These are phyloP conservation scores for Penicillium nucicola DNA, from an alignment of 495 filamentous ascomycete genomes.

Conservation along the genomic window DNA sequence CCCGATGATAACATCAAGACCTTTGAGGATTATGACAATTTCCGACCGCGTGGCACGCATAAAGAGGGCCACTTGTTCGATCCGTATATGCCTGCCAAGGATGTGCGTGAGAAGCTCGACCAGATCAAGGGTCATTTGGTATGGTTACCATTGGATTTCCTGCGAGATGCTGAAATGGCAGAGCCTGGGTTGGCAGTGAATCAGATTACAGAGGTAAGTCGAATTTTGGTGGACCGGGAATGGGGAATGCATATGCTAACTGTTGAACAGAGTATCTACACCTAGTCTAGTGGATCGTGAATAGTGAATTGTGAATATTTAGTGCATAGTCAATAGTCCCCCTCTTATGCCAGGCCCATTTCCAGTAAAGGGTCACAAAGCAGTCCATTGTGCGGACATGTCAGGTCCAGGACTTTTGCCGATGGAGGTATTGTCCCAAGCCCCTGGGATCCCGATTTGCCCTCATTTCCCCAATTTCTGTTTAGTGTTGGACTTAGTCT, in stretches of 20 bases:
- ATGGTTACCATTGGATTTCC: conserved; percentile 90
- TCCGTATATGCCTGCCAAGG: conserved; percentile 61
- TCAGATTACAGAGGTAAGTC: conserved; percentile 59
- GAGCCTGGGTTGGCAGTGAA: conserved; percentile 81
- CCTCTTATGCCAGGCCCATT: too few species aligned
- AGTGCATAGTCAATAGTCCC: too few species aligned
- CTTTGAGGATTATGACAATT: conserved; percentile 84
- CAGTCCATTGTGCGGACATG: neutral
- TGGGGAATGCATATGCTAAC: neutral
- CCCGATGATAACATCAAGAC: conserved; percentile 86
- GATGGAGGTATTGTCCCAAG: conserved; percentile 21
- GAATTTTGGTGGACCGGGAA: neutral
- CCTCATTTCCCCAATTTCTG: neutral
- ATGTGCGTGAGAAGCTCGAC: conserved; percentile 73
- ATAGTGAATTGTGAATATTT: too few species aligned
- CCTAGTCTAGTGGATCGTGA: conserved; percentile 17
- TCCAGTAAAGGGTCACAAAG: too few species aligned
- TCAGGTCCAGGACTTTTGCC: too few species aligned
- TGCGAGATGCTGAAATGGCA: conserved; percentile 83
- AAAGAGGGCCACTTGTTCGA: conserved; percentile 86
- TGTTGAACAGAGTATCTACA: conserved; percentile 40
- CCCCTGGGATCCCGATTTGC: conserved; percentile 13
- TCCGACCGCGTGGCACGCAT: conserved; percentile 60
- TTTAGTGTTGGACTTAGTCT: neutral
- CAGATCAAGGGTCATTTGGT: conserved; percentile 85